Percentiles rank a stretch among this genome's conserved stretches.
These are phyloP conservation scores for Acephala macrosclerotiorum DNA, from an alignment of 2,329 filamentous ascomycete species.

Conservation along the genomic window DNA sequence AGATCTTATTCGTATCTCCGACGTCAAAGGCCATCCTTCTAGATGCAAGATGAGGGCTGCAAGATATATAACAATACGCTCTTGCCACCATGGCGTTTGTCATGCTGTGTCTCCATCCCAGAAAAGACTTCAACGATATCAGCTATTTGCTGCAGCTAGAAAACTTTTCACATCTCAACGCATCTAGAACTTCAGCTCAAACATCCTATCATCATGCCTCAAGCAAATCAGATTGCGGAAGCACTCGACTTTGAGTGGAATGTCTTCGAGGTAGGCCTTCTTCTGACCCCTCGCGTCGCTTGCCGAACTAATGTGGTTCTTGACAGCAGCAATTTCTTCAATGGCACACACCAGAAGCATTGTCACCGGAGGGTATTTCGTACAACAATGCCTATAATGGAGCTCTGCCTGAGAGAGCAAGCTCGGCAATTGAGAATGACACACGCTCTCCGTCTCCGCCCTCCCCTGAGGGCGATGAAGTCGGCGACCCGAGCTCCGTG, in stretches of 20 bases:
- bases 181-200: slow-evolving; percentile 2
- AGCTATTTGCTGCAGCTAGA: slow-evolving; percentile 1
- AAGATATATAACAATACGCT: not conserved
- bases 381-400: not conserved
- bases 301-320: not conserved
- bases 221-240: not conserved
- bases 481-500: not conserved
- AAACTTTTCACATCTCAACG: not conserved
- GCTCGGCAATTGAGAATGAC: not conserved
- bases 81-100: slow-evolving; percentile 6
- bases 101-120: not conserved
- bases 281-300: not conserved
- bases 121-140: not conserved
- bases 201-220: not conserved
- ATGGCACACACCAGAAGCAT: slow-evolving; percentile 9
- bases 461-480: not conserved
- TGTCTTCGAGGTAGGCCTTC: slow-evolving; percentile 12
- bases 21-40: too few relatives aligned
- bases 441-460: not conserved
- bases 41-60: not conserved
- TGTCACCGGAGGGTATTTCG: slow-evolving; percentile 4
- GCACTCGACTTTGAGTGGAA: slow-evolving; percentile 11
- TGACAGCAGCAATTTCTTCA: slow-evolving; percentile 13
- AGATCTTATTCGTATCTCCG: not conserved
- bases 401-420: not conserved